phyloP scores from a whole-genome alignment of 2,329 filamentous ascomycete species.

The Penicillium sp. region DNA sequence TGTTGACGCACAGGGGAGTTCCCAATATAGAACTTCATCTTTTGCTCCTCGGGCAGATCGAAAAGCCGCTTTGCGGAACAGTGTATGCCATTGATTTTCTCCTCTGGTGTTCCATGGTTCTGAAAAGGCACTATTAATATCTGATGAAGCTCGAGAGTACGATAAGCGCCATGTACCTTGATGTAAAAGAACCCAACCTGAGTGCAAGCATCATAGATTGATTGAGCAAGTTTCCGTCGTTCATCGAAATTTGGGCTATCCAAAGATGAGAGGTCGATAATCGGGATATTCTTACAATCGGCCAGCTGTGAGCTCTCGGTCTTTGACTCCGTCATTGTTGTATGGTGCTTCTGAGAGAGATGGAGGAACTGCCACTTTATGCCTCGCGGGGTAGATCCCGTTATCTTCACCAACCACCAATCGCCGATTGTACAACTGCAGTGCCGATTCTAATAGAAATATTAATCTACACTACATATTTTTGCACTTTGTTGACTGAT shows the following conservation, averaged over 20 bases:
- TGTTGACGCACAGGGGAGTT: constrained; percentile 22
- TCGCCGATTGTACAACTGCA: neutral
- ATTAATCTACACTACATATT: neutral
- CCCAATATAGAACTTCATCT: constrained; percentile 44
- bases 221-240: constrained; percentile 41
- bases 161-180: constrained; percentile 20
- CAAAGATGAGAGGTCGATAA: constrained; percentile 48
- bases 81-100: constrained; percentile 16
- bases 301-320: constrained; percentile 7
- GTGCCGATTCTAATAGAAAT: neutral
- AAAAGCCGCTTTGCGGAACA: constrained; percentile 43
- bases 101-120: constrained; percentile 27
- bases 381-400: constrained; percentile 4
- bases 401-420: neutral
- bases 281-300: constrained; percentile 37
- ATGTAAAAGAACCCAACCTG: constrained; percentile 50
- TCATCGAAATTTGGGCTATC: constrained; percentile 38
- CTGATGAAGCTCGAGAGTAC: fast-evolving
- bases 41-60: constrained; percentile 40
- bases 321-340: constrained; percentile 1
- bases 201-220: constrained; percentile 43
- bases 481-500: neutral
- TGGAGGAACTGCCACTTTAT: neutral
- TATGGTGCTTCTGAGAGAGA: neutral
- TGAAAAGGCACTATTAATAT: neutral